Conservation (phyloP, 495 filamentous ascomycete species). For the Podospora pseudopauciseta region DNA sequence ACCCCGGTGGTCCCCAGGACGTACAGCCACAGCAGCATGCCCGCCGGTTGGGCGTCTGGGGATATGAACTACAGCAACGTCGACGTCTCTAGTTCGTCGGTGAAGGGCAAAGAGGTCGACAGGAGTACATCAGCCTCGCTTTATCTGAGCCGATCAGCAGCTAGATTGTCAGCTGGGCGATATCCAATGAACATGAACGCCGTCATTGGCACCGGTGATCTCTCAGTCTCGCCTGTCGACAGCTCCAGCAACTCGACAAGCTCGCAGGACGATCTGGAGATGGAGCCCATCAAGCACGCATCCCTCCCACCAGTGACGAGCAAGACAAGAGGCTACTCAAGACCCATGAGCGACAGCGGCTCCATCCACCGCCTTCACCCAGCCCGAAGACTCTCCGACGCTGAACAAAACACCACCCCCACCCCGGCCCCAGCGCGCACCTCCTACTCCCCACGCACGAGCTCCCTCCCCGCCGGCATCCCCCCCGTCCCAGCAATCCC, state of each 20-base stretch:
- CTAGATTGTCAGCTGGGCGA: slow-evolving; percentile 23
- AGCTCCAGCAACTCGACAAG: slow-evolving; percentile 35
- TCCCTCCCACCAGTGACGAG: slow-evolving; percentile 3
- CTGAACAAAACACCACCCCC: slow-evolving; percentile 5
- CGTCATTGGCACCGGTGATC: slow-evolving; percentile 11
- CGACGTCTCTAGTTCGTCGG: slow-evolving; percentile 13
- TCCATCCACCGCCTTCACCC: slow-evolving; percentile 31
- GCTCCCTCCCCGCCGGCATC: slow-evolving; percentile 20
- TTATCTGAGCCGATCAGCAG: slow-evolving; percentile 30
- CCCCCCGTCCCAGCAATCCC: slow-evolving; percentile 32
- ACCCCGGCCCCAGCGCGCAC: slow-evolving; percentile 11
- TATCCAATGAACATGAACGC: slow-evolving; percentile 10
- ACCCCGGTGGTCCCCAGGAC: slow-evolving; percentile 41
- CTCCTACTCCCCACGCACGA: slow-evolving; percentile 12
- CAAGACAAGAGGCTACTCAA: background rate
- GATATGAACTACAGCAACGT: slow-evolving; percentile 25
- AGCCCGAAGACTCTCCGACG: slow-evolving; percentile 30
- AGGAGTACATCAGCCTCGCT: slow-evolving; percentile 26
- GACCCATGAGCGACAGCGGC: slow-evolving; percentile 22
- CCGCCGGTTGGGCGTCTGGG: slow-evolving; percentile 28
- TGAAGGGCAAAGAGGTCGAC: slow-evolving; percentile 37
- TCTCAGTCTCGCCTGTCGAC: slow-evolving; percentile 19
- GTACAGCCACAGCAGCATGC: slow-evolving; percentile 42
- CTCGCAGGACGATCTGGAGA: slow-evolving; percentile 38
- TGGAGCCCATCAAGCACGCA: slow-evolving; percentile 25